Evolutionary conservation across 1,284 basidiomycete genomes (phyloP).

Genomic region (Coriolopsis trogii): DNA sequence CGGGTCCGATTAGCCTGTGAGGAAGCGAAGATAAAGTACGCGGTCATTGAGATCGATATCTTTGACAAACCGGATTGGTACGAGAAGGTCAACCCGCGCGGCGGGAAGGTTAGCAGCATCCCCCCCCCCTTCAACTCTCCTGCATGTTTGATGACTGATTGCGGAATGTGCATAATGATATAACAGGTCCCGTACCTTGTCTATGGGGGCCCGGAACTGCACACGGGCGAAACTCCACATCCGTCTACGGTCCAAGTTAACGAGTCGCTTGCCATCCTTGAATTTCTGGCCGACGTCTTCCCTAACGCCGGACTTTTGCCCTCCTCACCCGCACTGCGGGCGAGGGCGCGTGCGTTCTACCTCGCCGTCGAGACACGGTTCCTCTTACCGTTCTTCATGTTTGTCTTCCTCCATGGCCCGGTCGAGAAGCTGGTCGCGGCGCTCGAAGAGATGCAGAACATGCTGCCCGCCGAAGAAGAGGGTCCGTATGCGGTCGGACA

Average conservation of each 20-base stretch:
- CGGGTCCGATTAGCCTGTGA: no score
- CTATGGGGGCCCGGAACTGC: slow-evolving; percentile 57
- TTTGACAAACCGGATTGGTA: slow-evolving; percentile 68
- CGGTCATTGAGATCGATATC: no score
- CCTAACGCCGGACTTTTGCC: slow-evolving; percentile 51
- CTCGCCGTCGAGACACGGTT: slow-evolving; percentile 48
- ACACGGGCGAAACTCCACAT: slow-evolving; percentile 52
- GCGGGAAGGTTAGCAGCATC: slow-evolving; percentile 50
- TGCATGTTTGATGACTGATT: neutral
- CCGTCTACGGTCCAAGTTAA: slow-evolving; percentile 49
- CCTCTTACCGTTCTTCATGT: slow-evolving; percentile 27
- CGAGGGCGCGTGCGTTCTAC: slow-evolving; percentile 61
- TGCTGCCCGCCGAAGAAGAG: slow-evolving; percentile 25
- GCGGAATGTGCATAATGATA: no score
- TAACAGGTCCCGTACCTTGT: slow-evolving; percentile 50
- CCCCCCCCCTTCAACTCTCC: neutral
- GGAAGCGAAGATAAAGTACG: no score
- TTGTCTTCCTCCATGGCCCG: slow-evolving; percentile 39
- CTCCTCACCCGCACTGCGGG: slow-evolving; percentile 53
- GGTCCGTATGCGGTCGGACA: no score
- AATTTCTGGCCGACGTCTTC: slow-evolving; percentile 61
- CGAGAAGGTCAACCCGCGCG: slow-evolving; percentile 56
- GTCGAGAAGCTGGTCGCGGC: slow-evolving; percentile 40
- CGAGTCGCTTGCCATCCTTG: slow-evolving; percentile 59
- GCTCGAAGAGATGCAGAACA: slow-evolving; percentile 33